These are phyloP conservation scores for Ganoderma resinaceum DNA, from an alignment of 1,284 basidiomycete genomes.

Conservation along the genomic window DNA sequence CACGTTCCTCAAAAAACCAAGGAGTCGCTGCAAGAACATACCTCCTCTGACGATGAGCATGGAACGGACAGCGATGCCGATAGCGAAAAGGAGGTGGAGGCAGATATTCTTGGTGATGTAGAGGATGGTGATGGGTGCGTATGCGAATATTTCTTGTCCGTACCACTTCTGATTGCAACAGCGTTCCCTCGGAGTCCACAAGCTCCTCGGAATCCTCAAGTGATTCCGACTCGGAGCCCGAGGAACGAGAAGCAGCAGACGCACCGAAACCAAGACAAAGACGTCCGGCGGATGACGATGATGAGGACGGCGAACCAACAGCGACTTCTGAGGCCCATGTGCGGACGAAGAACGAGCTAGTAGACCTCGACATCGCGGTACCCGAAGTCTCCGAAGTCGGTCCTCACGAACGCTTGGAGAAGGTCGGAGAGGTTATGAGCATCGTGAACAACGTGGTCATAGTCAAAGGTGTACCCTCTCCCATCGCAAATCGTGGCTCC, in stretches of 20 bases:
- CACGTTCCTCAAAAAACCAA: conserved; percentile 7
- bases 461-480: conserved; percentile 63
- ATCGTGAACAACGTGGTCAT: conserved; percentile 76
- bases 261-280: conserved; percentile 27
- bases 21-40: conserved; percentile 12
- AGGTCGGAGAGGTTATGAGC: conserved; percentile 77
- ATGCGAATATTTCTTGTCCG: neutral
- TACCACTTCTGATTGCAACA: conserved; percentile 11
- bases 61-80: conserved; percentile 39
- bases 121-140: conserved; percentile 45
- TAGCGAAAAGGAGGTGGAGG: conserved; percentile 77
- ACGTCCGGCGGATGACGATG: conserved; percentile 40
- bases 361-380: conserved; percentile 55
- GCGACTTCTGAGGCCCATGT: conserved; percentile 51
- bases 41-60: conserved; percentile 40
- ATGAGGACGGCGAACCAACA: conserved; percentile 54
- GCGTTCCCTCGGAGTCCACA: conserved; percentile 34
- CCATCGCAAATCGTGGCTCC: conserved; percentile 49
- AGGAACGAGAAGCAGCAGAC: conserved; percentile 40
- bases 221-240: conserved; percentile 48
- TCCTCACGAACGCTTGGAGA: conserved; percentile 66
- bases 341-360: conserved; percentile 70
- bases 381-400: conserved; percentile 66
- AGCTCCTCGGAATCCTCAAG: conserved; percentile 47
- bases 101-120: conserved; percentile 50